Evolutionary conservation across 2,329 filamentous ascomycete species (phyloP).

Genomic region (Emericellopsis atlantica): DNA sequence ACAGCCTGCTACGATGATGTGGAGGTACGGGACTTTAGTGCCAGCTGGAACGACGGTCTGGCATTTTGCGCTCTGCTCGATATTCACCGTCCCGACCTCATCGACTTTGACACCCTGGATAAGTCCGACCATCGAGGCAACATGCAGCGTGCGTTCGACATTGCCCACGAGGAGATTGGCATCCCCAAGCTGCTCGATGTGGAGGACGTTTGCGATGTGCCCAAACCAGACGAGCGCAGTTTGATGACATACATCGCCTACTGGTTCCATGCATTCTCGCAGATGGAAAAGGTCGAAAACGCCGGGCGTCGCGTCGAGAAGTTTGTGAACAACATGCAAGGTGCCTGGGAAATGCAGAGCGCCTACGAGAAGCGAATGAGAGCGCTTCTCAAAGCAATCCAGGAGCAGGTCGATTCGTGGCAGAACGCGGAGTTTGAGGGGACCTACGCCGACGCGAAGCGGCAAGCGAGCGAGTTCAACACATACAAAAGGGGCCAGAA

Average conservation of each 20-base stretch:
- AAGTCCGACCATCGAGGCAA: slow-evolving; percentile 91
- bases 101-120: slow-evolving; percentile 90
- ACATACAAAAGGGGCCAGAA: slow-evolving; percentile 87
- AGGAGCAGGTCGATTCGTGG: slow-evolving; percentile 64
- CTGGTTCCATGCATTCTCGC: slow-evolving; percentile 99
- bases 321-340: slow-evolving; percentile 97
- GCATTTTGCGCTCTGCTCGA: slow-evolving; percentile 94
- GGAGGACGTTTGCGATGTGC: slow-evolving; percentile 93
- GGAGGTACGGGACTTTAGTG: slow-evolving; percentile 86
- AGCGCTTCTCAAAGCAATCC: slow-evolving; percentile 64
- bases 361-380: slow-evolving; percentile 87
- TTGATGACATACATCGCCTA: slow-evolving; percentile 99
- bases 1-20: slow-evolving; percentile 98
- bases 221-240: slow-evolving; percentile 89
- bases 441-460: slow-evolving; percentile 85
- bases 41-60: slow-evolving; percentile 93
- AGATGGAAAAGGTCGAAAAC: slow-evolving; percentile 98
- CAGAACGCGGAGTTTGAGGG: slow-evolving; percentile 72
- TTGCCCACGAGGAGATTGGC: slow-evolving; percentile 90
- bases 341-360: slow-evolving; percentile 99
- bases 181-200: slow-evolving; percentile 94
- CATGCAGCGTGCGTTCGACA: slow-evolving; percentile 96
- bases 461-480: slow-evolving; percentile 69
- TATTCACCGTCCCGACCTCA: slow-evolving; percentile 92
- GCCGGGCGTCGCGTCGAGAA: slow-evolving; percentile 93